phyloP scores from a whole-genome alignment of 139 green algal species.

The Chlamydomonas schloesseri region DNA sequence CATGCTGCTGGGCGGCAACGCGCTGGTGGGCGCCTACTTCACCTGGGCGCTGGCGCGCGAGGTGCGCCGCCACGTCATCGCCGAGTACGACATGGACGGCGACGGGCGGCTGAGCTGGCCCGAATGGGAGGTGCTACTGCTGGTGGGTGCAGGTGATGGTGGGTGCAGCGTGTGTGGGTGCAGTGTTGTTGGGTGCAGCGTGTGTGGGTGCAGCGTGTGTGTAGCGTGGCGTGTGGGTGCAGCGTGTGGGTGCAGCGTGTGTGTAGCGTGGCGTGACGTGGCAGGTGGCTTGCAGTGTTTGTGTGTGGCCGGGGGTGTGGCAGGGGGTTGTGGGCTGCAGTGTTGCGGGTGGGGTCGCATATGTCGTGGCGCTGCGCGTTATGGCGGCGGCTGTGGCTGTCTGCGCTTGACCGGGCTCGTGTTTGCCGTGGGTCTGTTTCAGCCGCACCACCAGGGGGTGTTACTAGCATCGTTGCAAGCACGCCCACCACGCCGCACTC shows the following conservation, averaged over 20 bases:
- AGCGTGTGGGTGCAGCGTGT: neutral
- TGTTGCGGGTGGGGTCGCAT: too few relatives aligned
- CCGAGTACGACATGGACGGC: slow-evolving; percentile 1
- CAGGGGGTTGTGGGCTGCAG: too few relatives aligned
- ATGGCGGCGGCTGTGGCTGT: too few relatives aligned
- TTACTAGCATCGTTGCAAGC: too few relatives aligned
- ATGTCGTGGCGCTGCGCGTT: too few relatives aligned
- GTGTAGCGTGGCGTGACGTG: too few relatives aligned
- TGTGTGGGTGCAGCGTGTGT: neutral
- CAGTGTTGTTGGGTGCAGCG: neutral
- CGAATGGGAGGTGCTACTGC: neutral
- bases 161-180: neutral
- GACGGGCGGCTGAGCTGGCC: neutral
- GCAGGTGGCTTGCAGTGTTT: neutral
- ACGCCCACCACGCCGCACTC: too few relatives aligned
- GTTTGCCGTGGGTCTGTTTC: too few relatives aligned
- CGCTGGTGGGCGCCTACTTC: neutral
- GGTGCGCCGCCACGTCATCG: neutral
- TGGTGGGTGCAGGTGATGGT: neutral
- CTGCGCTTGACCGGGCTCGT: too few relatives aligned
- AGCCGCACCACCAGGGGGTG: too few relatives aligned
- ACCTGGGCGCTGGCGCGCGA: too few relatives aligned
- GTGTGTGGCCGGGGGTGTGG: too few relatives aligned
- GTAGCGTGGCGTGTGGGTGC: neutral
- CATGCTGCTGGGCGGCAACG: neutral